These are phyloP conservation scores for Auriscalpium microsporum DNA, from an alignment of 768 basidiomycete genomes.

Conservation along the genomic window DNA sequence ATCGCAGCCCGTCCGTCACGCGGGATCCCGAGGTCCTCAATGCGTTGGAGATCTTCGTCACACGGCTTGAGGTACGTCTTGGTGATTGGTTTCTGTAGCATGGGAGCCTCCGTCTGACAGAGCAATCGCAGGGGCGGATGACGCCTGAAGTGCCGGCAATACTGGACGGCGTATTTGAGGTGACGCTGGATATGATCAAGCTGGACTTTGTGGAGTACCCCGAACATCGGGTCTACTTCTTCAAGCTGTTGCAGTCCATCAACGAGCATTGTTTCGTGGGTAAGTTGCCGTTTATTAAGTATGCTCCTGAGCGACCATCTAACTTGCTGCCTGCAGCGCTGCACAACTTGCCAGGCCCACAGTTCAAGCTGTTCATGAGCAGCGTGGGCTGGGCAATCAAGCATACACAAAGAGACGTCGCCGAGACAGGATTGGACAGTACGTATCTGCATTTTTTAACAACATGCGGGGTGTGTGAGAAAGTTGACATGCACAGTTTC, in stretches of 20 bases:
- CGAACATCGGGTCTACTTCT: constrained; percentile 95
- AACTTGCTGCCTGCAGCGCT: constrained; percentile 42
- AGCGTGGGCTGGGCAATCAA: constrained; percentile 99
- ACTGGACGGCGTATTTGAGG: constrained; percentile 94
- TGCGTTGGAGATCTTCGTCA: constrained; percentile 91
- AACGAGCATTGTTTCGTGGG: constrained; percentile 94
- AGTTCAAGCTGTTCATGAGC: constrained; percentile 98
- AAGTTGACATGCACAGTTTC: constrained; percentile 48
- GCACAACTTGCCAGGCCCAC: constrained; percentile 75
- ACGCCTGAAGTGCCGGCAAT: constrained; percentile 61
- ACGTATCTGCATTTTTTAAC: constrained; percentile 20
- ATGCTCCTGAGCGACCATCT: no score
- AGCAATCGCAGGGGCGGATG: no score
- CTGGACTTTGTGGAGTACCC: constrained; percentile 99
- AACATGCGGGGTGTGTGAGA: not conserved
- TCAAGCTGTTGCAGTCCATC: constrained; percentile 88
- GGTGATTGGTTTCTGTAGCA: not conserved
- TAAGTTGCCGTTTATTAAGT: constrained; percentile 24
- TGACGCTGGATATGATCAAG: constrained; percentile 97
- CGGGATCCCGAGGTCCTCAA: constrained; percentile 96
- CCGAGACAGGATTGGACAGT: constrained; percentile 82
- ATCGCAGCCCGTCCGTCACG: constrained; percentile 84
- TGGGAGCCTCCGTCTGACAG: constrained; percentile 9
- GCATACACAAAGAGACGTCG: constrained; percentile 98
- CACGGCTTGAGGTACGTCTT: constrained; percentile 71